phyloP scores from a whole-genome alignment of 2,329 filamentous ascomycete species.

The Diaporthe velutina region DNA sequence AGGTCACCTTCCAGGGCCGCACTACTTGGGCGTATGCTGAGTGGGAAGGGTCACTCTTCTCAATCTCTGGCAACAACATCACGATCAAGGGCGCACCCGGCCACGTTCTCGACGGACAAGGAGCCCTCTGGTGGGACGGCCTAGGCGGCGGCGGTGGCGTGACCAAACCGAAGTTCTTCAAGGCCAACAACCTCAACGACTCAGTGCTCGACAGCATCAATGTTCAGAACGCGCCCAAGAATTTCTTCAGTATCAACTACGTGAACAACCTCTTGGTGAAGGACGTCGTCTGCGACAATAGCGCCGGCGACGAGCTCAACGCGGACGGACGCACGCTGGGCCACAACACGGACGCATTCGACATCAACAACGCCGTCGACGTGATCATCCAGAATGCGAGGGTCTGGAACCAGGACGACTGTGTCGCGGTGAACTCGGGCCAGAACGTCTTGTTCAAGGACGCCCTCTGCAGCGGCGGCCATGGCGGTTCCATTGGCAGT shows the following conservation, averaged over 20 bases:
- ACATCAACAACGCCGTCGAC: constrained; percentile 59
- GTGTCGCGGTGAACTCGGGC: constrained; percentile 70
- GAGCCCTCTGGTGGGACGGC: constrained; percentile 70
- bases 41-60: constrained; percentile 75
- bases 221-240: constrained; percentile 67
- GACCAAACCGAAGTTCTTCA: constrained; percentile 75
- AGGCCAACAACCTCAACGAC: constrained; percentile 62
- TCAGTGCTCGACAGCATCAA: constrained; percentile 64
- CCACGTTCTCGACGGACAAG: constrained; percentile 67
- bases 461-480: constrained; percentile 63
- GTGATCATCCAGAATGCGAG: constrained; percentile 64
- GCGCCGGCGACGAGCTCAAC: constrained; percentile 58
- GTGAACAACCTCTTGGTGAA: constrained; percentile 59
- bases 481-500: constrained; percentile 70
- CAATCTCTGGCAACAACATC: constrained; percentile 69
- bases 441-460: constrained; percentile 54
- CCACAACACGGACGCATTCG: constrained; percentile 69
- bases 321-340: constrained; percentile 48
- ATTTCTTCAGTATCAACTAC: constrained; percentile 61
- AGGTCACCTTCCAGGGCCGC: constrained; percentile 73
- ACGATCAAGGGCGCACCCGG: constrained; percentile 65
- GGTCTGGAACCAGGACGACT: constrained; percentile 72
- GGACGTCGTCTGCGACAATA: constrained; percentile 69
- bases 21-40: constrained; percentile 77
- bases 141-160: constrained; percentile 69